These are phyloP conservation scores for Acer negundo DNA, from an alignment of 345 rosid species.

Conservation along the genomic window DNA sequence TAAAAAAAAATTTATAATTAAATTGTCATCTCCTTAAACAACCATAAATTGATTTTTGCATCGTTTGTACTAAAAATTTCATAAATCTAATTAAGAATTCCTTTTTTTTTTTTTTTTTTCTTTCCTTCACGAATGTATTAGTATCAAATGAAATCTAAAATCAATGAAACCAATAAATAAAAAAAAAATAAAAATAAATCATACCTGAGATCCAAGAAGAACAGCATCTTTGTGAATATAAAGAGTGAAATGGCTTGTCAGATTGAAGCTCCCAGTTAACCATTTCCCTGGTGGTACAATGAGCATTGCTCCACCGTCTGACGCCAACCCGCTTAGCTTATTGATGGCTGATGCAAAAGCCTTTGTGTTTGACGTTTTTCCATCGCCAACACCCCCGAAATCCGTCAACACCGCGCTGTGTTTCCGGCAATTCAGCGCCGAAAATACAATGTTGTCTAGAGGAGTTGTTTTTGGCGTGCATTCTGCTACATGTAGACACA, in stretches of 20 bases:
- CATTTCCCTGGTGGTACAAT: slow-evolving; percentile 79
- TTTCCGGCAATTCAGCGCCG: slow-evolving; percentile 60
- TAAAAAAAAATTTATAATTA: too few relatives aligned
- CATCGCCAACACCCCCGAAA: slow-evolving; percentile 79
- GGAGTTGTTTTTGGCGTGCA: neutral
- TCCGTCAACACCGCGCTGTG: slow-evolving; percentile 63
- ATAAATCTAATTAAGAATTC: too few relatives aligned
- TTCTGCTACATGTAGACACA: slow-evolving; percentile 22
- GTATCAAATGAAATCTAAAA: too few relatives aligned
- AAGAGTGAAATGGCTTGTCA: slow-evolving; percentile 84
- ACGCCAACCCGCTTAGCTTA: slow-evolving; percentile 45
- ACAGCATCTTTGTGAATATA: slow-evolving; percentile 64
- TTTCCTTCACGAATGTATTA: too few relatives aligned
- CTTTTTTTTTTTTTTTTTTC: too few relatives aligned
- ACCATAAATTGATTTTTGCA: too few relatives aligned
- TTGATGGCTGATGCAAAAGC: slow-evolving; percentile 54
- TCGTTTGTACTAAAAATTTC: too few relatives aligned
- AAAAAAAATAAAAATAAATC: neutral
- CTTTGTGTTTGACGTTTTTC: slow-evolving; percentile 68
- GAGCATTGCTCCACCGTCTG: slow-evolving; percentile 75
- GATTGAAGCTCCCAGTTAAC: slow-evolving; percentile 85
- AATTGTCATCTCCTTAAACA: too few relatives aligned
- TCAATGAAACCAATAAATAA: neutral
- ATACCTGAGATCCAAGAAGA: slow-evolving; percentile 78
- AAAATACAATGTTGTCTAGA: slow-evolving; percentile 18